Conservation (phyloP, 441 rosid genomes). For the Eruca vesicaria region DNA sequence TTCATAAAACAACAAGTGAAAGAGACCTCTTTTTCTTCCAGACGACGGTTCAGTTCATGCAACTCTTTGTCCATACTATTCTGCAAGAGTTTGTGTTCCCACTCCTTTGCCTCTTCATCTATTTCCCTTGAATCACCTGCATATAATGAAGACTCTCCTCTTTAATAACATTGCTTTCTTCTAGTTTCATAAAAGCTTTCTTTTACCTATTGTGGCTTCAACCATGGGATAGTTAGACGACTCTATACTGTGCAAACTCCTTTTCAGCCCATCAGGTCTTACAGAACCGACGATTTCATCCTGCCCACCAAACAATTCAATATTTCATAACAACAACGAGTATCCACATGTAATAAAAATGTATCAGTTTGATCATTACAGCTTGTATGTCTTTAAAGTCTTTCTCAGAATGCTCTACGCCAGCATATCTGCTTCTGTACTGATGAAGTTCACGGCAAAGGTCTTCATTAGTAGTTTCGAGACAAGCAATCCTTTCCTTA, state of each 20-base stretch:
- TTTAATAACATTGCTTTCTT: constrained; percentile 3
- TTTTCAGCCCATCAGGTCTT: constrained; percentile 77
- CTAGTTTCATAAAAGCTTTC: not conserved
- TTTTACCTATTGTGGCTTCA: constrained; percentile 68
- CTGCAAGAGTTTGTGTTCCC: constrained; percentile 94
- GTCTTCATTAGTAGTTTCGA: constrained; percentile 92
- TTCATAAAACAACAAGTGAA: constrained; percentile 1
- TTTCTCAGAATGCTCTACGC: constrained; percentile 60
- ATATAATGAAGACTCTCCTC: constrained; percentile 18
- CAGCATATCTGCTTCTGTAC: constrained; percentile 68
- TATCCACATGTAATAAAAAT: not conserved
- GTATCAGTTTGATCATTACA: constrained; percentile 28
- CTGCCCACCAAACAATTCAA: constrained; percentile 38
- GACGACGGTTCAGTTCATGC: constrained; percentile 80
- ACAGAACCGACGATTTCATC: constrained; percentile 63
- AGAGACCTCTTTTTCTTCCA: constrained; percentile 95
- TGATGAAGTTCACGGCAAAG: constrained; percentile 92
- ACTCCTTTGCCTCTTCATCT: constrained; percentile 91
- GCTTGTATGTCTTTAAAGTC: constrained; percentile 80
- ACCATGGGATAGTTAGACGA: constrained; percentile 77
- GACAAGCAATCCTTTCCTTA: constrained; percentile 89
- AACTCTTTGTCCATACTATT: constrained; percentile 95
- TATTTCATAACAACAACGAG: not conserved
- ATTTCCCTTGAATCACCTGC: constrained; percentile 76
- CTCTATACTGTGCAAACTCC: constrained; percentile 81